These are phyloP conservation scores for Fomitopsis pinicola DNA, from an alignment of 1,284 basidiomycete genomes.

Conservation along the genomic window DNA sequence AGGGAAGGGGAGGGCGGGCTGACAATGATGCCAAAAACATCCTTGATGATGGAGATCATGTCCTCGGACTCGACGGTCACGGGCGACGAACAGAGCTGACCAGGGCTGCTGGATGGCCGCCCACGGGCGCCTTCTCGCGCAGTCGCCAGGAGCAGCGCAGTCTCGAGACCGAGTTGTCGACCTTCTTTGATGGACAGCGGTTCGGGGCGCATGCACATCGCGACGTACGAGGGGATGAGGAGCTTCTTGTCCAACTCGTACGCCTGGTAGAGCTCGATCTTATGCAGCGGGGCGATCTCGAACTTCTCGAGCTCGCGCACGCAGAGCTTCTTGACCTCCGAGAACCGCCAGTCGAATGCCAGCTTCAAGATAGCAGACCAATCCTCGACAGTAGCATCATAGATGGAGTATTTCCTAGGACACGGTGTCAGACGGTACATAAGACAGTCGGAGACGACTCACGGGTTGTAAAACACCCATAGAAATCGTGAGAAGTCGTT, in stretches of 20 bases:
- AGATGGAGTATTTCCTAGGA: constrained; percentile 51
- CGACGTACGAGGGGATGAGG: constrained; percentile 53
- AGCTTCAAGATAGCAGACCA: constrained; percentile 61
- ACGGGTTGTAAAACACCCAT: constrained; percentile 72
- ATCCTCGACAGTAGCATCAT: constrained; percentile 45
- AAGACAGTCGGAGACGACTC: constrained; percentile 20
- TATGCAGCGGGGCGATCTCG: constrained; percentile 52
- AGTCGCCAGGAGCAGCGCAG: constrained; percentile 48
- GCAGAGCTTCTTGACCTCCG: constrained; percentile 53
- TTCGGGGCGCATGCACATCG: constrained; percentile 48
- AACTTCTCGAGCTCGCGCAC: constrained; percentile 59
- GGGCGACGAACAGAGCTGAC: constrained; percentile 33
- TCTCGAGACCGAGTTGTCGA: constrained; percentile 52
- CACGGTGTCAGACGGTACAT: neutral
- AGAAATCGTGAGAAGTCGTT: constrained; percentile 52
- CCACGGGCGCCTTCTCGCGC: constrained; percentile 53
- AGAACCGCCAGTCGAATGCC: constrained; percentile 55
- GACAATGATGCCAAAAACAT: constrained; percentile 27
- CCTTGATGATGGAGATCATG: constrained; percentile 30
- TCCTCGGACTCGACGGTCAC: constrained; percentile 33
- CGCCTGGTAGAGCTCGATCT: constrained; percentile 52
- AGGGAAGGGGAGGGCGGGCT: constrained; percentile 25
- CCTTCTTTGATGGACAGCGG: constrained; percentile 58
- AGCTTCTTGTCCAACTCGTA: constrained; percentile 49
- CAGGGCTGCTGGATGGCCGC: constrained; percentile 30